Percentiles rank a stretch among this genome's conserved stretches.
Conservation (phyloP, 345 rosid species). For the Syzygium grande region DNA sequence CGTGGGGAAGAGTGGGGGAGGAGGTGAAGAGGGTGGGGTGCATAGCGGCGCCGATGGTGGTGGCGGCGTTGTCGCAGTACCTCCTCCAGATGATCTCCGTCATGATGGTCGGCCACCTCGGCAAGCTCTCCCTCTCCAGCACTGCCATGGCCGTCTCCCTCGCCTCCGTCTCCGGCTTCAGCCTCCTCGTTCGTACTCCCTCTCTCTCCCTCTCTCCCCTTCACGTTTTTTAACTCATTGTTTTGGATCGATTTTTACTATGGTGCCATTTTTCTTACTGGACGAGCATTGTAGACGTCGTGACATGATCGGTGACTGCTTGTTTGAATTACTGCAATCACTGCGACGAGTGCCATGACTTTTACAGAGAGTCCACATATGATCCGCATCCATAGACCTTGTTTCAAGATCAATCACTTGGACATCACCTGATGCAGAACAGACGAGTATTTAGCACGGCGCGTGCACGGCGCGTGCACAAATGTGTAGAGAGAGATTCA, state of each 20-base stretch:
- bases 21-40: slow-evolving; percentile 30
- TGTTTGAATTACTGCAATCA: slow-evolving; percentile 7
- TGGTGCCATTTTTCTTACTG: not conserved
- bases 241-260: not conserved
- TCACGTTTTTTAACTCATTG: not conserved
- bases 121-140: slow-evolving; percentile 64
- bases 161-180: slow-evolving; percentile 64
- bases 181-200: slow-evolving; percentile 45
- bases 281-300: not conserved
- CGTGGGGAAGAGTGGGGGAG: not conserved
- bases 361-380: slow-evolving; percentile 33
- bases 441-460: not conserved
- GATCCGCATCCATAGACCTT: slow-evolving; percentile 53
- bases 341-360: slow-evolving; percentile 25
- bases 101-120: slow-evolving; percentile 85
- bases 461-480: no score
- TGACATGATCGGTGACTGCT: not conserved
- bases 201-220: not conserved
- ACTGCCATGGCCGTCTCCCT: slow-evolving; percentile 73
- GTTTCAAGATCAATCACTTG: not conserved
- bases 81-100: slow-evolving; percentile 45
- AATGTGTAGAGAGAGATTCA: not conserved
- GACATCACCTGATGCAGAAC: not conserved
- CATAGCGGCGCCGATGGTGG: slow-evolving; percentile 70
- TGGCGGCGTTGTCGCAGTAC: slow-evolving; percentile 44